Evolutionary conservation across 1,139 yeast species (phyloP), one percentile per base, ranked within the genome.

Genomic region (Zygosaccharomyces sapae): DNA sequence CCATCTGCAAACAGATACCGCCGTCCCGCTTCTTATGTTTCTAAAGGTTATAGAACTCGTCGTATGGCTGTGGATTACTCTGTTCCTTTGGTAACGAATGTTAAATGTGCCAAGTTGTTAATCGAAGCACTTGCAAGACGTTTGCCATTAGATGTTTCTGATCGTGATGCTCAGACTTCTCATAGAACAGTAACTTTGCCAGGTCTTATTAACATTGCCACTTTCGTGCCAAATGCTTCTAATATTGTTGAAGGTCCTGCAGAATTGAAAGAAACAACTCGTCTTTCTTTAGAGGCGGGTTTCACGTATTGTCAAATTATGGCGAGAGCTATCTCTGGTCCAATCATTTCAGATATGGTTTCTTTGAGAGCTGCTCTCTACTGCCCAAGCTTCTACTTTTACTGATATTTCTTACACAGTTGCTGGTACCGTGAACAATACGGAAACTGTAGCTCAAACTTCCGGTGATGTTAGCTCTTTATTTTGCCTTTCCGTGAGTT

Each of bases 51-150:
- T 77, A 84, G 82, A 71, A 87, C 97, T 47, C 95, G 99, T 78
- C 94, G 99, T 77, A 86, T 94, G 97, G 98, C 99, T 58, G 97
- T 94, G 57, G 99, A 94, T 71, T 94, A 87, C 68, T 90, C 97
- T 46, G 87, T 94, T 67, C 99, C 99, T 45, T 78, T 94, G 69
- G 96, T 94, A 45, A 92, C 99, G 57, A 94, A 94, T 67, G 98
- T 92, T 59, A 94, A 94, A 74, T 83, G 92, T 75, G 99, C 99
- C 55, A 94, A 94, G 73, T 76, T 94, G 59, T 77, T 94, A 70
- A 84, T 92, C 58, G 97, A 92, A 72, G 98, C 98, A 13, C 72
- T 94, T 59, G 78, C 95, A 19, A 77, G 95, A 73, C 67, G 72
- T 50, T 74, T 82, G 56, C 58, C 77, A 13, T 73, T 89, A 61